These are phyloP conservation scores for Penicilliopsis zonata DNA, from an alignment of 495 filamentous ascomycete genomes.

Conservation along the genomic window DNA sequence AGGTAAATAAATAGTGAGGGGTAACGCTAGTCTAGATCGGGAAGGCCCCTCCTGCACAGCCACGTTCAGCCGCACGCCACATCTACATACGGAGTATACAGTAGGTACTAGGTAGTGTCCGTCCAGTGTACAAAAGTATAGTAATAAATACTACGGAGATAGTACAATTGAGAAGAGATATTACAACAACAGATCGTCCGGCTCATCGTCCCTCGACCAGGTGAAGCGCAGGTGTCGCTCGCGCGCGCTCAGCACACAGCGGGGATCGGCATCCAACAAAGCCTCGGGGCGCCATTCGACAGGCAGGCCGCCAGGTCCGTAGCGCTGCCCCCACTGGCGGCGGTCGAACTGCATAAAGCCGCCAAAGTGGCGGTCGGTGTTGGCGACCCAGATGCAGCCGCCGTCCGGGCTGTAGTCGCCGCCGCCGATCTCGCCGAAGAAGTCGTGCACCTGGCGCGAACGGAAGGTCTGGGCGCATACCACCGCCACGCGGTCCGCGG, in stretches of 20 bases:
- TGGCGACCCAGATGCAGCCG: conserved; percentile 57
- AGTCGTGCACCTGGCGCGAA: conserved; percentile 62
- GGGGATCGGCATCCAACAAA: conserved; percentile 21
- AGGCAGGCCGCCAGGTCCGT: conserved; percentile 17
- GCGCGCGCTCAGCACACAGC: conserved; percentile 19
- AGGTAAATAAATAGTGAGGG: not conserved
- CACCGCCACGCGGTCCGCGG: conserved; percentile 70
- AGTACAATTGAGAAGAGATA: not conserved
- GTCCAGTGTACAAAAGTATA: too few species aligned
- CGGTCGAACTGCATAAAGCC: conserved; percentile 71
- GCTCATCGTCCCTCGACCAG: conserved; percentile 20
- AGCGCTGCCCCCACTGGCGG: conserved; percentile 27
- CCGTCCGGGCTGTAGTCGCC: conserved; percentile 64
- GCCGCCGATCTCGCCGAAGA: conserved; percentile 81
- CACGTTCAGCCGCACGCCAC: too few species aligned
- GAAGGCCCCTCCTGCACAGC: too few species aligned
- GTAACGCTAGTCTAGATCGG: too few species aligned
- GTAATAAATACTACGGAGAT: not conserved
- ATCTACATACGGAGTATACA: too few species aligned
- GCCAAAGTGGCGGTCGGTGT: conserved; percentile 61
- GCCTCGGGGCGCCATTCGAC: conserved; percentile 27
- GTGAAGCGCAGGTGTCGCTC: conserved; percentile 23
- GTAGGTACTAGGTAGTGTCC: too few species aligned
- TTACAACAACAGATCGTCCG: conserved; percentile 24
- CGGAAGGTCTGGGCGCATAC: conserved; percentile 61